These are phyloP conservation scores for Scutellaria barbata DNA, from an alignment of 257 asterid genomes.

Conservation along the genomic window DNA sequence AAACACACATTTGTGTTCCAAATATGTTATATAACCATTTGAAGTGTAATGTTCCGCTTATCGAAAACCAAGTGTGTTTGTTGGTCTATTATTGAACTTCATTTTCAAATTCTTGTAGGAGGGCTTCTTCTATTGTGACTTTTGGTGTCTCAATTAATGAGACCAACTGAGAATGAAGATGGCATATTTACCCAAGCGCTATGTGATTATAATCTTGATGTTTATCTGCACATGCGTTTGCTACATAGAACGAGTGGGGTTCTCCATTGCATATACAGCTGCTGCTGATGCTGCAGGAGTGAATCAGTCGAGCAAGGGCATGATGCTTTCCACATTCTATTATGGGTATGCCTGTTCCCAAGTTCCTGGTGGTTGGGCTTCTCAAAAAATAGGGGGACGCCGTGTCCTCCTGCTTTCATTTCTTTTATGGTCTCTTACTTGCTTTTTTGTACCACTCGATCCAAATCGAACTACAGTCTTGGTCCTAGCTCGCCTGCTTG, in stretches of 20 bases:
- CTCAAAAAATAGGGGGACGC: conserved; percentile 87
- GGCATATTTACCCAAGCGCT: conserved; percentile 67
- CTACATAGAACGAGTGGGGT: conserved; percentile 91
- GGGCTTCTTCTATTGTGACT: conserved; percentile 40
- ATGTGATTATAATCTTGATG: conserved; percentile 68
- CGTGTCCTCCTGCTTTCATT: conserved; percentile 84
- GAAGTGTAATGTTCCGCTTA: too few relatives aligned
- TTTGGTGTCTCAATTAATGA: conserved; percentile 42
- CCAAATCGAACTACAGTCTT: conserved; percentile 60
- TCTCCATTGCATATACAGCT: conserved; percentile 88
- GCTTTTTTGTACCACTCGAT: conserved; percentile 80
- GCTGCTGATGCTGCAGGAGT: conserved; percentile 90
- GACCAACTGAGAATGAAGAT: conserved; percentile 62
- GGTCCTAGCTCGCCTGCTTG: conserved; percentile 87
- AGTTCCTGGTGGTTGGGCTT: conserved; percentile 98
- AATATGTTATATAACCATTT: too few relatives aligned
- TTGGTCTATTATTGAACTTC: neutral
- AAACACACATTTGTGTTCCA: too few relatives aligned
- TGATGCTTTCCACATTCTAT: conserved; percentile 83
- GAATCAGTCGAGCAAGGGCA: conserved; percentile 83
- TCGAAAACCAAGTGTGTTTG: neutral
- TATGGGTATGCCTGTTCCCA: conserved; percentile 94
- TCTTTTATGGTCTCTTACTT: conserved; percentile 81
- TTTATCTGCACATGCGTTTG: conserved; percentile 90
- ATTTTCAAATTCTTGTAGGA: conserved; percentile 25